These are phyloP conservation scores for Talaromyces sp. DNA, from an alignment of 2,329 filamentous ascomycete species.

Conservation along the genomic window DNA sequence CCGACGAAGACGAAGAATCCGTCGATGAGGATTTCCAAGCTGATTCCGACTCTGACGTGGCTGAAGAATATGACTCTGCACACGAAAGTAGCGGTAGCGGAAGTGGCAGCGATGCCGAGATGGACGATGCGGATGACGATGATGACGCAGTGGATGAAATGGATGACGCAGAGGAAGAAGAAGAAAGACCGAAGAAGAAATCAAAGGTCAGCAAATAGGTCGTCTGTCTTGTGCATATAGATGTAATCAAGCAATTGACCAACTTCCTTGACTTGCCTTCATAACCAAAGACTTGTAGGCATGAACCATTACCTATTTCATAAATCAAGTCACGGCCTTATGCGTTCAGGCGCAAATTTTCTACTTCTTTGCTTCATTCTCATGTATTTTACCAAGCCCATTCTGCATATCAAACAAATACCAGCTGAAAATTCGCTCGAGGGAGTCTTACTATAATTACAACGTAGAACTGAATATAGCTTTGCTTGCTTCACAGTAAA, in stretches of 20 bases:
- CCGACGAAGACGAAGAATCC: constrained; percentile 93
- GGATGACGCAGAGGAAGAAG: constrained; percentile 46
- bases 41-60: constrained; percentile 89
- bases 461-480: neutral
- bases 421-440: neutral
- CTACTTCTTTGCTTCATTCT: neutral
- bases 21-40: constrained; percentile 94
- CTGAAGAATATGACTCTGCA: constrained; percentile 89
- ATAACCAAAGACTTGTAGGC: neutral
- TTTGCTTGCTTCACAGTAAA: neutral
- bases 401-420: neutral
- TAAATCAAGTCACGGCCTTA: neutral
- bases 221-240: neutral
- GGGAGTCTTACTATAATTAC: neutral
- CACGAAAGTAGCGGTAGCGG: constrained; percentile 80
- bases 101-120: constrained; percentile 62
- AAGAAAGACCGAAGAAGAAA: constrained; percentile 63
- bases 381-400: neutral
- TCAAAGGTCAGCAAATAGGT: constrained; percentile 47
- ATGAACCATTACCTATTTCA: neutral
- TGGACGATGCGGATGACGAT: constrained; percentile 46
- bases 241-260: neutral
- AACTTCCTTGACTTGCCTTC: neutral
- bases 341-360: neutral
- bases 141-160: constrained; percentile 36